Base-by-base conservation (phyloP, 2,329 filamentous ascomycete species). In the Sphaerulina musiva region DNA sequence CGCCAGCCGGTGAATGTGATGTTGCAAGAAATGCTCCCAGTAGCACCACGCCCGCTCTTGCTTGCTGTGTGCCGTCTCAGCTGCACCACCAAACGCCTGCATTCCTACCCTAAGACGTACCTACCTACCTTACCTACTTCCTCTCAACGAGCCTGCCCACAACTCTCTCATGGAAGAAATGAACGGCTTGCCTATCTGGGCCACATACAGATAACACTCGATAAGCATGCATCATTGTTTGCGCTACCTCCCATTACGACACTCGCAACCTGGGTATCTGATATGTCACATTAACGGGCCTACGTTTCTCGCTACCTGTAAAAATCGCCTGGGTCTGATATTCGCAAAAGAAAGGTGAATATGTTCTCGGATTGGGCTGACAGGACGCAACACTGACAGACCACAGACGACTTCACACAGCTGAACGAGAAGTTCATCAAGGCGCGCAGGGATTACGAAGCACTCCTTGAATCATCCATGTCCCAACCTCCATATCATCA, bases 361-460 rank as follows among this genome's bases (percentile, higher is more conserved):
- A 40, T 41, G 38, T 11, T 39, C 14, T 11, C 42, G 5, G 53
- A 53, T 57, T 52, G 59, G 26, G 26, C 26, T 29, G 26, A 7
- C 26, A 6, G 26, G 26, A 6, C 26, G 26, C 26, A 29, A 29
- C 6, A 29, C 26, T 29, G 26, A 29, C 26, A 29, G 26, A 29
- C 26, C 26, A 14, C 61, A 95, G 93, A 98, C 72, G 93, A 98
- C 71, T 97, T 98, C 68, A 96, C 93, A 2, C 92, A 97, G 69
- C 77, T 98, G 59, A 98, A 98, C 67, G 93, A 98, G 72, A 97
- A 97, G 74, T 98, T 98, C 72, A 97, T 98, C 78, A 98, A 98
- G 73, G 93, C 93, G 44, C 85, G 93, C 60, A 83, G 92, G 65
- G 93, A 98, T 73, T 98, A 98, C 70, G 93, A 98, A 73, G 85